A percentile compares a stretch with the other conserved stretches of the same genome.
phyloP scores from a whole-genome alignment of 106 monocot species.

The Gastrodia elata region DNA sequence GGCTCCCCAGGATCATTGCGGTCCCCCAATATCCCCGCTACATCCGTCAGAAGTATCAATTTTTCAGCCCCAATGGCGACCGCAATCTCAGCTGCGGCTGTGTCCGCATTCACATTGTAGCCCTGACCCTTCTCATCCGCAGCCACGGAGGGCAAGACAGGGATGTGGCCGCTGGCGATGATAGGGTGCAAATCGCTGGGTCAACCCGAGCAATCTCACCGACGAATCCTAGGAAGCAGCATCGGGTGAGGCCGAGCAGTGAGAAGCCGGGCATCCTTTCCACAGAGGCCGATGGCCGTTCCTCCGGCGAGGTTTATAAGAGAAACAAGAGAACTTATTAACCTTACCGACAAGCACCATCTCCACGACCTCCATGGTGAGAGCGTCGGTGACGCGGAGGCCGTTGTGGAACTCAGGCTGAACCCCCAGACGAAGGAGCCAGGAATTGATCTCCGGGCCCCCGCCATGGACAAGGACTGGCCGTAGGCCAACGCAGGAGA shows the following conservation, averaged over 20 bases:
- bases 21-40: slow-evolving; percentile 68
- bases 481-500: slow-evolving; percentile 81
- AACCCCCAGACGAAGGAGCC: slow-evolving; percentile 56
- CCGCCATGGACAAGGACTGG: slow-evolving; percentile 90
- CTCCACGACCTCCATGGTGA: slow-evolving; percentile 95
- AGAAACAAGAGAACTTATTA: slow-evolving; percentile 82
- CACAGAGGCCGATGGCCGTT: slow-evolving; percentile 81
- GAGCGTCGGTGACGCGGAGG: slow-evolving; percentile 83
- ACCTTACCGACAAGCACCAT: slow-evolving; percentile 95
- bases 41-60: slow-evolving; percentile 79
- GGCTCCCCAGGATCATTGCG: slow-evolving; percentile 48
- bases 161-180: slow-evolving; percentile 51
- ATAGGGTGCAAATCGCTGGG: slow-evolving; percentile 52
- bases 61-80: slow-evolving; percentile 86
- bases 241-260: slow-evolving; percentile 64
- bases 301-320: slow-evolving; percentile 69
- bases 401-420: slow-evolving; percentile 70
- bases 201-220: slow-evolving; percentile 74
- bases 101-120: slow-evolving; percentile 91
- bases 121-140: slow-evolving; percentile 55
- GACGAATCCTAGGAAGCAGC: slow-evolving; percentile 73
- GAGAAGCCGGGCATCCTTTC: slow-evolving; percentile 70
- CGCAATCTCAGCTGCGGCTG: slow-evolving; percentile 81
- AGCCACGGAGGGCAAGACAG: slow-evolving; percentile 87
- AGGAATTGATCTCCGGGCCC: slow-evolving; percentile 84